phyloP scores from a whole-genome alignment of 306 rosid genomes.

The Pterocarpus macrocarpus region DNA sequence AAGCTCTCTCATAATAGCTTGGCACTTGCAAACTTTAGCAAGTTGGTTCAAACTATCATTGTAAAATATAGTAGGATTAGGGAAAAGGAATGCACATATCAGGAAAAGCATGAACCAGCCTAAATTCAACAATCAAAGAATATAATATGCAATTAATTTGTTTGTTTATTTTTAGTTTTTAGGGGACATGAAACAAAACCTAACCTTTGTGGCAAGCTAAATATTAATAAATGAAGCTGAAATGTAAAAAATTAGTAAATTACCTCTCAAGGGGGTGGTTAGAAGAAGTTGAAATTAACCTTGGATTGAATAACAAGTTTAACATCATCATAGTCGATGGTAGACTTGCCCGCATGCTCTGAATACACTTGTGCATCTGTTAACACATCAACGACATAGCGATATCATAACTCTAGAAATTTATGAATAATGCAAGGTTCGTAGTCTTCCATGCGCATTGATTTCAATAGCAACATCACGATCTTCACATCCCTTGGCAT shows the following conservation, averaged over 20 bases:
- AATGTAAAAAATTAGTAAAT: conserved; percentile 25
- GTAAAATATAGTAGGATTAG: no score
- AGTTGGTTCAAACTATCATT: conserved; percentile 17
- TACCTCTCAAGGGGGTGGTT: conserved; percentile 99
- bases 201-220: background rate
- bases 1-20: background rate
- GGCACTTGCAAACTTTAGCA: conserved; percentile 12
- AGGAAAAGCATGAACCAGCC: background rate
- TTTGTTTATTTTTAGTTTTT: no score
- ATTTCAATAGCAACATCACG: conserved; percentile 70
- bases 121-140: conserved; percentile 12
- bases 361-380: conserved; percentile 94
- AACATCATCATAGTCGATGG: conserved; percentile 84
- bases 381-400: conserved; percentile 82
- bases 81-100: no score
- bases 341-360: conserved; percentile 81
- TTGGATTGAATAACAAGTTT: conserved; percentile 93
- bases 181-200: background rate
- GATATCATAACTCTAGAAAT: conserved; percentile 90
- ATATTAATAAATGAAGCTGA: background rate
- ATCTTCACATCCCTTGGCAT: conserved; percentile 93
- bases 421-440: conserved; percentile 86
- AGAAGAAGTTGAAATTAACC: conserved; percentile 91
- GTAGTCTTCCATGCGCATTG: conserved; percentile 90
- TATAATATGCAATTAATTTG: no score